Evolutionary conservation across 768 basidiomycete species (phyloP).

Genomic region (Kwoniella pini): DNA sequence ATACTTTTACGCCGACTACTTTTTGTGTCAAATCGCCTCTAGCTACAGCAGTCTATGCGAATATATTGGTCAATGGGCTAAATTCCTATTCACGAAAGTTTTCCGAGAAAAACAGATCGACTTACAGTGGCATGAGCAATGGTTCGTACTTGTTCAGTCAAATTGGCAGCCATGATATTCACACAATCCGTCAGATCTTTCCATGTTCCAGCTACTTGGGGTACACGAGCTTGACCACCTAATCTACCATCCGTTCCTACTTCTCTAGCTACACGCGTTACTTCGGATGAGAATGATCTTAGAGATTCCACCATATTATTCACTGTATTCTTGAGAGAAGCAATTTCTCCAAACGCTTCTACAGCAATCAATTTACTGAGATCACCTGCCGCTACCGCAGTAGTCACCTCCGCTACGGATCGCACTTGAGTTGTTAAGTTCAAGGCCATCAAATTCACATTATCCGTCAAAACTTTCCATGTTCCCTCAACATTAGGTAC

Average conservation of each 20-base stretch:
- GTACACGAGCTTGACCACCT: slow-evolving; percentile 52
- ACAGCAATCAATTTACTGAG: slow-evolving; percentile 86
- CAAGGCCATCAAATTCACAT: slow-evolving; percentile 60
- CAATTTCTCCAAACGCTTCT: slow-evolving; percentile 77
- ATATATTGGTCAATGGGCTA: neutral
- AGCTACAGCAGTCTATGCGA: slow-evolving; percentile 76
- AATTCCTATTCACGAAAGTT: neutral
- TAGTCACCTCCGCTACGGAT: slow-evolving; percentile 52
- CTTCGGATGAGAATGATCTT: slow-evolving; percentile 79
- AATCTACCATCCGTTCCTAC: slow-evolving; percentile 74
- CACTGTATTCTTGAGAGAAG: slow-evolving; percentile 64
- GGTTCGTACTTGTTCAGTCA: slow-evolving; percentile 70
- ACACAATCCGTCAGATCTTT: slow-evolving; percentile 57
- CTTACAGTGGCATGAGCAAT: slow-evolving; percentile 88
- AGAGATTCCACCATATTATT: slow-evolving; percentile 95
- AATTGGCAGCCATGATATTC: slow-evolving; percentile 90
- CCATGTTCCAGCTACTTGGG: slow-evolving; percentile 53
- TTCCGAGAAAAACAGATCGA: slow-evolving; percentile 21
- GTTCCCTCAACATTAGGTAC: slow-evolving; percentile 84
- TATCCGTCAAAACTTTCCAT: slow-evolving; percentile 78
- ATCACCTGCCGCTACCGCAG: slow-evolving; percentile 77
- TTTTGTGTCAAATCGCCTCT: slow-evolving; percentile 91
- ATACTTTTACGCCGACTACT: slow-evolving; percentile 85
- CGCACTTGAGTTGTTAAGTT: slow-evolving; percentile 57
- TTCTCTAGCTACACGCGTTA: slow-evolving; percentile 70